Evolutionary conservation across 108 stramenopile genomes (phyloP).

Genomic region (Chaetoceros tenuissimus): DNA sequence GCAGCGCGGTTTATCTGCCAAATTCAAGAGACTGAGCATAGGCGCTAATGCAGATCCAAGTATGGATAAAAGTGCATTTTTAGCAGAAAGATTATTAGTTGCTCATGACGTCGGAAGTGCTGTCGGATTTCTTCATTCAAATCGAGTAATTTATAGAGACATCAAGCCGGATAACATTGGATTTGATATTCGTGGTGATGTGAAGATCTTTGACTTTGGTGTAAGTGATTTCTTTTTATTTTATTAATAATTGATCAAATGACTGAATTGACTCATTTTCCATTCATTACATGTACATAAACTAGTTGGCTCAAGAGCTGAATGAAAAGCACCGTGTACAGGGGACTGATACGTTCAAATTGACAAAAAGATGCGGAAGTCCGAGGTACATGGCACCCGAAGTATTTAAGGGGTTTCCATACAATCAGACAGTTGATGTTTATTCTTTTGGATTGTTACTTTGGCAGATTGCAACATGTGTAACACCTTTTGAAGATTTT

Average conservation of each 20-base stretch:
- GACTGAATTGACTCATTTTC: neutral
- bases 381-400: conserved; percentile 67
- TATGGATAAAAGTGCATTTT: conserved; percentile 10
- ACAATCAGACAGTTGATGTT: conserved; percentile 60
- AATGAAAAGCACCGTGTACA: conserved; percentile 26
- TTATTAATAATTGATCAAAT: too few species aligned
- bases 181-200: conserved; percentile 36
- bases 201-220: conserved; percentile 49
- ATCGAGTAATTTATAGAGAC: neutral
- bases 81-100: conserved; percentile 35
- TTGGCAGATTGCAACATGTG: conserved; percentile 56
- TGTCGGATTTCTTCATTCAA: conserved; percentile 28
- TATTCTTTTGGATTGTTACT: conserved; percentile 65
- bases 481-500: conserved; percentile 56
- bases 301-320: conserved; percentile 35
- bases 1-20: neutral
- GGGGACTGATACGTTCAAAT: conserved; percentile 49
- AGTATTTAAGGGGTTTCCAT: conserved; percentile 53
- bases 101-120: conserved; percentile 40
- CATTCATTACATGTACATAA: neutral
- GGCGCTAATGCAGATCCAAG: neutral
- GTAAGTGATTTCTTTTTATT: neutral
- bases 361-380: conserved; percentile 76
- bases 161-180: conserved; percentile 36
- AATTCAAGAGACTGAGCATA: neutral